Evolutionary conservation across 2,329 filamentous ascomycete species (phyloP).

Genomic region (Pseudogymnoascus sp.): DNA sequence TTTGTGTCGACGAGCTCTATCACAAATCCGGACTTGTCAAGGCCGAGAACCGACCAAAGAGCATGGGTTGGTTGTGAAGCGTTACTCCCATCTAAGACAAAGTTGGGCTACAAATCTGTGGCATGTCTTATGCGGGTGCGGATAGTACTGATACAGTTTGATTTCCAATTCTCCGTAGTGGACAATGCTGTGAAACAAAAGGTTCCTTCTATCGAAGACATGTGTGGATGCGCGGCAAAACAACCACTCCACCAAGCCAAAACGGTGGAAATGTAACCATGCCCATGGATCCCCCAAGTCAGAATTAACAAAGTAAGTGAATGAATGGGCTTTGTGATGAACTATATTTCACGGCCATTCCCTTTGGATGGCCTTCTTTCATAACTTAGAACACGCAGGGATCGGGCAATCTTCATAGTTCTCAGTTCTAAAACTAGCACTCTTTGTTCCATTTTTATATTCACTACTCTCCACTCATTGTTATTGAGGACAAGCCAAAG

Average conservation of each 20-base stretch:
- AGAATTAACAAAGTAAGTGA: neutral
- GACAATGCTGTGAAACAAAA: neutral
- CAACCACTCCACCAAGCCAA: neutral
- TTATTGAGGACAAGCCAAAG: neutral
- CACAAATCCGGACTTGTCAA: neutral
- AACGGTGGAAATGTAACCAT: neutral
- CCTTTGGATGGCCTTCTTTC: neutral
- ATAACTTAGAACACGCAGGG: neutral
- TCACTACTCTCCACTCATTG: neutral
- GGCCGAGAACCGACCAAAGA: neutral
- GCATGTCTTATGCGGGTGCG: conserved; percentile 1
- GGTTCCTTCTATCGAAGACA: neutral
- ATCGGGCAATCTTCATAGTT: neutral
- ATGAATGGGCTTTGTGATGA: neutral
- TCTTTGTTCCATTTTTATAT: neutral
- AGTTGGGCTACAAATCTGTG: neutral
- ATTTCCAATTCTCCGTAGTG: neutral
- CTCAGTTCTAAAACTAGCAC: neutral
- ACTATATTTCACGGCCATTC: neutral
- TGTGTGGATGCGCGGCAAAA: neutral
- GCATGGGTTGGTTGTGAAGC: neutral
- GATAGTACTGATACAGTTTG: neutral
- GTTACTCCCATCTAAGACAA: neutral
- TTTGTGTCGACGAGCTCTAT: neutral
- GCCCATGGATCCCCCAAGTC: neutral